Conservation (phyloP, 495 filamentous ascomycete species). For the Lophium mytilinum region DNA sequence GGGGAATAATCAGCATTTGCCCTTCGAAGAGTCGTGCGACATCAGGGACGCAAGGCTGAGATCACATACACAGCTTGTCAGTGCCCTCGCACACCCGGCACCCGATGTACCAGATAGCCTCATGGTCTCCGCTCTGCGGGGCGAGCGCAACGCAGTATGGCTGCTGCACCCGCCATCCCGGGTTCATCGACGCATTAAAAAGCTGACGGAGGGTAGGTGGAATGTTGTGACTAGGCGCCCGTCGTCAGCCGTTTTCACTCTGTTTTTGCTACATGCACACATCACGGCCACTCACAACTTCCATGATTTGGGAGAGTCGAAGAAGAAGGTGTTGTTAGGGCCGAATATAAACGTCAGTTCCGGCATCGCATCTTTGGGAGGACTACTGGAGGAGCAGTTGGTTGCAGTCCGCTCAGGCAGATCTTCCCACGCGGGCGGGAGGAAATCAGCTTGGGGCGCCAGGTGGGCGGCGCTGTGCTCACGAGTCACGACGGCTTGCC, state of each 20-base stretch:
- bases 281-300: slow-evolving; percentile 16
- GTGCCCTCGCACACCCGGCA: slow-evolving; percentile 19
- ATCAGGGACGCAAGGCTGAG: neutral
- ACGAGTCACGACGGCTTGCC: too few species aligned
- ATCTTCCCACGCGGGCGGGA: too few species aligned
- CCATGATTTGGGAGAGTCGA: slow-evolving; percentile 27
- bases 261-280: neutral
- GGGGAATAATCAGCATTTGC: neutral
- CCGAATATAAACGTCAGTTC: slow-evolving; percentile 24
- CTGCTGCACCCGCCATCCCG: slow-evolving; percentile 19
- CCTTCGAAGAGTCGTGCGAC: neutral
- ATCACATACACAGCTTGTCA: slow-evolving; percentile 21
- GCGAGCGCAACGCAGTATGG: slow-evolving; percentile 22
- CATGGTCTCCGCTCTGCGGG: slow-evolving; percentile 8
- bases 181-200: slow-evolving; percentile 22
- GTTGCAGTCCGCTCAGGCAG: too few species aligned
- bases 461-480: too few species aligned
- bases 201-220: slow-evolving; percentile 20
- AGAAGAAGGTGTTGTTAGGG: slow-evolving; percentile 26
- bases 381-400: neutral
- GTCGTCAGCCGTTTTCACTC: neutral
- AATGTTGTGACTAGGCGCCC: slow-evolving; percentile 15
- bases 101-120: slow-evolving; percentile 24
- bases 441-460: too few species aligned
- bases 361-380: slow-evolving; percentile 15